phyloP scores from a whole-genome alignment of 2,329 filamentous ascomycete species.

The Parascedosporium putredinis region DNA sequence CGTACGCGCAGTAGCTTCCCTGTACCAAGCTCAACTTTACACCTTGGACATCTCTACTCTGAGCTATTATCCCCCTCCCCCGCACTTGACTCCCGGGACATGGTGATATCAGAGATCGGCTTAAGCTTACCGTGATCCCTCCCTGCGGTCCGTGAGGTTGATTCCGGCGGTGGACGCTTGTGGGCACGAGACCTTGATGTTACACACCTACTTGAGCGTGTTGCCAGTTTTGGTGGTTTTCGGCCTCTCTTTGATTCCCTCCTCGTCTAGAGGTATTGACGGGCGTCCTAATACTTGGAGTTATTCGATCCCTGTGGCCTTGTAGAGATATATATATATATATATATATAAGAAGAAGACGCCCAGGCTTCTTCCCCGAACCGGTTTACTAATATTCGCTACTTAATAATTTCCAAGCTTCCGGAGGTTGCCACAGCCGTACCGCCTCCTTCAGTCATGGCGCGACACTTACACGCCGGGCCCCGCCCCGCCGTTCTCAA shows the following conservation, averaged over 20 bases:
- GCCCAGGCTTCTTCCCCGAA: too few species aligned
- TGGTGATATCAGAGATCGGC: too few species aligned
- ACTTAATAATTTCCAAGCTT: too few species aligned
- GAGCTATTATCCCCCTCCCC: too few species aligned
- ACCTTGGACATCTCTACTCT: too few species aligned
- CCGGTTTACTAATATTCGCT: too few species aligned
- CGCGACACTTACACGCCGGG: background rate
- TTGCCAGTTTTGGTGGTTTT: too few species aligned
- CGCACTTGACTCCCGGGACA: too few species aligned
- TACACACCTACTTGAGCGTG: background rate
- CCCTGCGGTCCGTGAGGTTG: background rate
- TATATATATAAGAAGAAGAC: background rate
- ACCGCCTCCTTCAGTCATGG: background rate
- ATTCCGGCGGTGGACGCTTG: background rate
- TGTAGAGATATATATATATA: background rate
- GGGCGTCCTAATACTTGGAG: too few species aligned
- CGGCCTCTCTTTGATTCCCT: background rate
- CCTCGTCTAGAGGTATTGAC: too few species aligned
- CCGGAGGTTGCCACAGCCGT: too few species aligned
- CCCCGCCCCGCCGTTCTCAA: constrained; percentile 5
- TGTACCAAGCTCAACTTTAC: too few species aligned
- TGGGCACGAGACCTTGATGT: constrained; percentile 1
- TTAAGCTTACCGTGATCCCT: background rate
- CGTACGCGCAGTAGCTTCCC: background rate
- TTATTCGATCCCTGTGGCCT: background rate